phyloP scores from a whole-genome alignment of 805 yeast species.

The Ogataea pini region DNA sequence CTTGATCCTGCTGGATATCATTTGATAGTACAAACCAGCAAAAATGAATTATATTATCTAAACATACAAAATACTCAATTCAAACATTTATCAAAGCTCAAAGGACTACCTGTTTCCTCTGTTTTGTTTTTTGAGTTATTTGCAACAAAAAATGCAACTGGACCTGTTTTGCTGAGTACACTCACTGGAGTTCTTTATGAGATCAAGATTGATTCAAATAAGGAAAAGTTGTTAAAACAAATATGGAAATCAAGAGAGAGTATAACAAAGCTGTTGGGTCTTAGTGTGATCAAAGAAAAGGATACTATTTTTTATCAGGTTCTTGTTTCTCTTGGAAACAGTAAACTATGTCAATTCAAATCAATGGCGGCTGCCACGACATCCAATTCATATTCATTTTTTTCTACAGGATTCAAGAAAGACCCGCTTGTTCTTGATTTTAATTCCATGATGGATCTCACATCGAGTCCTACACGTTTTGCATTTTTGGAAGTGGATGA shows the following conservation, averaged over 20 bases:
- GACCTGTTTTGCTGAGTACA: constrained; percentile 52
- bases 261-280: constrained; percentile 16
- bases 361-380: constrained; percentile 12
- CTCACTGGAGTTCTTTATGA: constrained; percentile 51
- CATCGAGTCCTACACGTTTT: constrained; percentile 15
- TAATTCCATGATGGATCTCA: constrained; percentile 14
- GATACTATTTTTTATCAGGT: constrained; percentile 8
- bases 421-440: constrained; percentile 26
- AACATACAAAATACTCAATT: constrained; percentile 43
- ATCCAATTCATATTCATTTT: constrained; percentile 9
- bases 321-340: constrained; percentile 17
- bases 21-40: constrained; percentile 48
- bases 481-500: constrained; percentile 27
- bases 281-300: constrained; percentile 5
- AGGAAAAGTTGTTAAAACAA: constrained; percentile 42
- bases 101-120: constrained; percentile 43
- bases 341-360: constrained; percentile 18
- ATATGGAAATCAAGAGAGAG: constrained; percentile 39
- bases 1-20: constrained; percentile 55
- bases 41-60: constrained; percentile 49
- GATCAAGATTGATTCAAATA: constrained; percentile 44
- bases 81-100: constrained; percentile 47
- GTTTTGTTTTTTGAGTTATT: constrained; percentile 40
- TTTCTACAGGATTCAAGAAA: constrained; percentile 20
- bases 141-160: constrained; percentile 37